Evolutionary conservation across 441 rosid genomes (phyloP).

Genomic region (Populus hybrid): DNA sequence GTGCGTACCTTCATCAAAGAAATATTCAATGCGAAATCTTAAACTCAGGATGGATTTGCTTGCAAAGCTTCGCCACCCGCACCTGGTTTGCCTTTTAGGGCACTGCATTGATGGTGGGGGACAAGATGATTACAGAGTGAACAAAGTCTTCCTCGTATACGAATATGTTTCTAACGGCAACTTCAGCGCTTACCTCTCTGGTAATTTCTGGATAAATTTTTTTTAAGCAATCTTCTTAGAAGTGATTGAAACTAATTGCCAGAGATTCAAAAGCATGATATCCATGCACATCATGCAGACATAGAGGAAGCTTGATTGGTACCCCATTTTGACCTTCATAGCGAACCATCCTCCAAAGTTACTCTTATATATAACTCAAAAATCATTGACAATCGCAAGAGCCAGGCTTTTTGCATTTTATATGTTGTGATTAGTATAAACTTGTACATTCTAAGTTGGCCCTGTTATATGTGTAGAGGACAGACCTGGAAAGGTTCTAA

Average conservation of each 20-base stretch:
- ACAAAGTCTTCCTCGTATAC: conserved; percentile 47
- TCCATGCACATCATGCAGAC: neutral
- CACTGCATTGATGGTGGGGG: conserved; percentile 48
- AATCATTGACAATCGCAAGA: neutral
- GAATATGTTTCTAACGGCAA: conserved; percentile 60
- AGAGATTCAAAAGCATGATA: neutral
- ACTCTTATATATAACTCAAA: neutral
- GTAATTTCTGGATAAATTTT: conserved; percentile 27
- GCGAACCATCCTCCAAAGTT: neutral
- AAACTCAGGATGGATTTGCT: conserved; percentile 52
- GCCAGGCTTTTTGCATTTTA: neutral
- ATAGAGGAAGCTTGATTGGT: neutral
- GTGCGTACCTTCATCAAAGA: conserved; percentile 46
- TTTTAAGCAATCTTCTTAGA: neutral
- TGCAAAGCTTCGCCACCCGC: conserved; percentile 51
- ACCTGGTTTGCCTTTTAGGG: conserved; percentile 57
- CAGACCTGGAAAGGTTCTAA: conserved; percentile 36
- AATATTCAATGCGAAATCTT: conserved; percentile 44
- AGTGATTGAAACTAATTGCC: neutral
- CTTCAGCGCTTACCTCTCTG: conserved; percentile 48
- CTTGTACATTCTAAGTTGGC: neutral
- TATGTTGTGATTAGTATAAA: neutral
- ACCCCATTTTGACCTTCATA: neutral
- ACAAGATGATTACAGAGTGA: conserved; percentile 32
- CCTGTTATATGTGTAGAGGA: conserved; percentile 30